Evolutionary conservation across 768 basidiomycete species (phyloP).

Genomic region (Neoboletus magnificus): DNA sequence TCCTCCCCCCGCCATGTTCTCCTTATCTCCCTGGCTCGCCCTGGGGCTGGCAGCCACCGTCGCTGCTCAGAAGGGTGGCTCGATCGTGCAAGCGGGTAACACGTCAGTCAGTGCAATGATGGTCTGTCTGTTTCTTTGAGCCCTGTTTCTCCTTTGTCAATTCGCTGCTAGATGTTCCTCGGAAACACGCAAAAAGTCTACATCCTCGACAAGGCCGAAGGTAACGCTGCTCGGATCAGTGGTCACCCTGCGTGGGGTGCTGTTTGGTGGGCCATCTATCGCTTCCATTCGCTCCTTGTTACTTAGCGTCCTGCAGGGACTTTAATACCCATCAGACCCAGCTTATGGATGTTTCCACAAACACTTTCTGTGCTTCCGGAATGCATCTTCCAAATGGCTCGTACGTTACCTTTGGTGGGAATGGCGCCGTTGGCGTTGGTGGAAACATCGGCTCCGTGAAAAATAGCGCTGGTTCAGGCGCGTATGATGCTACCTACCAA

Average conservation of each 20-base stretch:
- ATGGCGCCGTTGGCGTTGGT: slow-evolving; percentile 66
- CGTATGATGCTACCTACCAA: slow-evolving; percentile 64
- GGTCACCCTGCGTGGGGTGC: slow-evolving; percentile 75
- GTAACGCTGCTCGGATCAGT: slow-evolving; percentile 61
- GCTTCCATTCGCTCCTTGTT: neutral
- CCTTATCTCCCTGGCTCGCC: slow-evolving; percentile 39
- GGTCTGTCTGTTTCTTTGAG: slow-evolving; percentile 33
- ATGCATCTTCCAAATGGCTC: slow-evolving; percentile 81
- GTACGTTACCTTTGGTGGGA: slow-evolving; percentile 73
- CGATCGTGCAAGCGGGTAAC: slow-evolving; percentile 22
- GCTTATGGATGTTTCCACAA: slow-evolving; percentile 47
- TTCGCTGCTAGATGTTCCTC: slow-evolving; percentile 61
- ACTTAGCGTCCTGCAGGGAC: slow-evolving; percentile 17
- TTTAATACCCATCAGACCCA: slow-evolving; percentile 18
- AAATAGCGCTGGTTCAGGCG: slow-evolving; percentile 44
- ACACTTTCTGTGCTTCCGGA: slow-evolving; percentile 79
- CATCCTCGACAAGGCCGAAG: slow-evolving; percentile 89
- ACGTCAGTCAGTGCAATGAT: slow-evolving; percentile 54
- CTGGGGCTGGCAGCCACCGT: slow-evolving; percentile 42
- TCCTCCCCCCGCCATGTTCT: slow-evolving; percentile 23
- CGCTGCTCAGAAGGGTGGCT: slow-evolving; percentile 25
- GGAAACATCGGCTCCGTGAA: slow-evolving; percentile 54
- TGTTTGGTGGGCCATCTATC: slow-evolving; percentile 45
- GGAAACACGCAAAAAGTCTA: slow-evolving; percentile 80
- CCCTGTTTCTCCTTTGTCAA: neutral